These are phyloP conservation scores for Neocallimastix lanati DNA, from an alignment of 192 early-diverging fungal genomes.

Conservation along the genomic window DNA sequence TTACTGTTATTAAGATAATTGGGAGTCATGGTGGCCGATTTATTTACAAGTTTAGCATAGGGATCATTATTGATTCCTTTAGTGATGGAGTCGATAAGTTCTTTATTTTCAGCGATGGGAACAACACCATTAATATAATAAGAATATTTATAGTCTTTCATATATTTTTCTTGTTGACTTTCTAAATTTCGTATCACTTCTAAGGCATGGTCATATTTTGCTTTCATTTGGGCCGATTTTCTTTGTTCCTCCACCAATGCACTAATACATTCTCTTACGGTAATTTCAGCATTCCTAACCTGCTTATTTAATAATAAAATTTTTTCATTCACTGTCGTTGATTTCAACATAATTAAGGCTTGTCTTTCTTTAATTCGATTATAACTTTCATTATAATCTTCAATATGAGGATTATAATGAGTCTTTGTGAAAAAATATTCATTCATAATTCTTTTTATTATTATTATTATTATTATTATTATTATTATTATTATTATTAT, in stretches of 20 bases:
- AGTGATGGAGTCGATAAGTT: background rate
- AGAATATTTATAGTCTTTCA: background rate
- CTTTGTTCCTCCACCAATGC: background rate
- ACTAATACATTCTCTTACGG: background rate
- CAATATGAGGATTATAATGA: background rate
- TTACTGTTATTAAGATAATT: background rate
- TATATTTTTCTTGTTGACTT: background rate
- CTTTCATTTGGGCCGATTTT: background rate
- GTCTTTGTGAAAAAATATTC: background rate
- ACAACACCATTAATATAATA: background rate
- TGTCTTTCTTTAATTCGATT: background rate
- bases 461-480: background rate
- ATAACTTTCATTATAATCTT: background rate
- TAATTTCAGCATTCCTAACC: background rate
- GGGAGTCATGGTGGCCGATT: background rate
- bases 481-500: background rate
- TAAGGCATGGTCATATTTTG: background rate
- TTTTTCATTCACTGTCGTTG: background rate
- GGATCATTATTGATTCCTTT: background rate
- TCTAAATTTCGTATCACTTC: background rate
- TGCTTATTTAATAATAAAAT: background rate
- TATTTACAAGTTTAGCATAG: background rate
- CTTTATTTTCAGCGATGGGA: background rate
- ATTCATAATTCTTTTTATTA: background rate
- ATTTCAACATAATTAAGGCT: background rate